Evolutionary conservation across 2,329 filamentous ascomycete genomes (phyloP).

Genomic region (Coleophoma eucalyptorum): DNA sequence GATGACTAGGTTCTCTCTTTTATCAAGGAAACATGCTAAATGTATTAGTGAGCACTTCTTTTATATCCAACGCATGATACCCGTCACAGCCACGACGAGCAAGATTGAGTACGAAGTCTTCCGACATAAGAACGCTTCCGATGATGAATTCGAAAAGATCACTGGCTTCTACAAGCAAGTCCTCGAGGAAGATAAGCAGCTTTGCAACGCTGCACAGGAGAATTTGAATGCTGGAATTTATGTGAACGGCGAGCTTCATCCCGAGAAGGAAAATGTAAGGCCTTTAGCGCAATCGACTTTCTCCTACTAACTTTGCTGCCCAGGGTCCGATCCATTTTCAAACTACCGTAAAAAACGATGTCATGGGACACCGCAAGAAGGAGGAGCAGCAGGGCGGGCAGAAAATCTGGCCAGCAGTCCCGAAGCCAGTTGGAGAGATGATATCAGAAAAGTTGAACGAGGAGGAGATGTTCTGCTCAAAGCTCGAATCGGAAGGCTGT

Average conservation of each 20-base stretch:
- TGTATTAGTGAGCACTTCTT: constrained; percentile 39
- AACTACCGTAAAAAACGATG: neutral
- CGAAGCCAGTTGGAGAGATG: too few species aligned
- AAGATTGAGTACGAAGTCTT: constrained; percentile 48
- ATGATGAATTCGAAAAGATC: constrained; percentile 42
- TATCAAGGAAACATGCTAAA: neutral
- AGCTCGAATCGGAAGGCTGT: too few species aligned
- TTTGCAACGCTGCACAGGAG: constrained; percentile 43
- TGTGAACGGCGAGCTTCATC: constrained; percentile 47
- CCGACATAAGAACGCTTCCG: constrained; percentile 40
- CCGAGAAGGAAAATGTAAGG: constrained; percentile 48
- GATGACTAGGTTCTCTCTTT: neutral
- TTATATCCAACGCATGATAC: constrained; percentile 47
- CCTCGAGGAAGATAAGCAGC: constrained; percentile 46
- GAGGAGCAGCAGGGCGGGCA: neutral
- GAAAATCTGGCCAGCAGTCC: too few species aligned
- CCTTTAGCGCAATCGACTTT: too few species aligned
- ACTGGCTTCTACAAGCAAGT: constrained; percentile 47
- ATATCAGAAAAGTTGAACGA: too few species aligned
- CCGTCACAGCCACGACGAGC: constrained; percentile 35
- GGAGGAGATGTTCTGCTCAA: too few species aligned
- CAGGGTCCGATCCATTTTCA: constrained; percentile 14
- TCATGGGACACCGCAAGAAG: neutral
- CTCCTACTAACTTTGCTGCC: too few species aligned
- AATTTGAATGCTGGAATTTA: constrained; percentile 48